These are phyloP conservation scores for Galerina marginata DNA, from an alignment of 768 basidiomycete species.

Conservation along the genomic window DNA sequence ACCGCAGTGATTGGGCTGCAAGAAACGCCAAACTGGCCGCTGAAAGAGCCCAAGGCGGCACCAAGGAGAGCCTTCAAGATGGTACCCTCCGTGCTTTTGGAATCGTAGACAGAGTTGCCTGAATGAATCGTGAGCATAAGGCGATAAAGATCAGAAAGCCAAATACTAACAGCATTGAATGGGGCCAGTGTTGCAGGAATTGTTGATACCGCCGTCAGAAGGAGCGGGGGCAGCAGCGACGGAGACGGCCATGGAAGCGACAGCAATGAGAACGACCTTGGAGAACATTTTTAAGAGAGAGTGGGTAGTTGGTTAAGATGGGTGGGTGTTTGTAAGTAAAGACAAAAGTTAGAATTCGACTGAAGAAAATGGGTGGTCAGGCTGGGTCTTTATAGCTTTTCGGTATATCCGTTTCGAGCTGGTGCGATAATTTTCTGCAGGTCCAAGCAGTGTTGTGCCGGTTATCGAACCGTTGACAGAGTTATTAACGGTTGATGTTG, in stretches of 20 bases:
- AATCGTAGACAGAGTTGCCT: conserved; percentile 24
- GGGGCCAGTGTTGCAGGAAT: conserved; percentile 34
- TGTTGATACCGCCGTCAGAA: conserved; percentile 11
- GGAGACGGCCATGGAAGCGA: conserved; percentile 30
- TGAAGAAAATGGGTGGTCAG: background rate
- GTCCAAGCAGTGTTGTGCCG: too few relatives aligned
- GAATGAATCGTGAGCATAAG: background rate
- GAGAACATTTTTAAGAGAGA: conserved; percentile 32
- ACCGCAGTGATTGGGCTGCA: conserved; percentile 31
- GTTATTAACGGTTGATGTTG: too few relatives aligned
- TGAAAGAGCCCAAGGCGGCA: conserved; percentile 7
- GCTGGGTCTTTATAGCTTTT: conserved; percentile 17
- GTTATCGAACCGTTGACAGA: too few relatives aligned
- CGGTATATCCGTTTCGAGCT: background rate
- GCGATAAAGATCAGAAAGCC: background rate
- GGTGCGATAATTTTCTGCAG: background rate
- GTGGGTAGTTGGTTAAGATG: conserved; percentile 14
- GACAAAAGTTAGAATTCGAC: conserved; percentile 22
- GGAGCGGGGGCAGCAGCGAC: conserved; percentile 32
- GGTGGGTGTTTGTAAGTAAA: conserved; percentile 7
- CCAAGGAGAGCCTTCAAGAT: conserved; percentile 11
- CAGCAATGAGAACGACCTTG: conserved; percentile 31
- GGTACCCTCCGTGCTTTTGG: conserved; percentile 8
- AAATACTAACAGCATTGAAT: conserved; percentile 31
- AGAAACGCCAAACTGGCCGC: conserved; percentile 11